Conservation (phyloP, 2,329 filamentous ascomycete species). For the Claviceps fusiformis region DNA sequence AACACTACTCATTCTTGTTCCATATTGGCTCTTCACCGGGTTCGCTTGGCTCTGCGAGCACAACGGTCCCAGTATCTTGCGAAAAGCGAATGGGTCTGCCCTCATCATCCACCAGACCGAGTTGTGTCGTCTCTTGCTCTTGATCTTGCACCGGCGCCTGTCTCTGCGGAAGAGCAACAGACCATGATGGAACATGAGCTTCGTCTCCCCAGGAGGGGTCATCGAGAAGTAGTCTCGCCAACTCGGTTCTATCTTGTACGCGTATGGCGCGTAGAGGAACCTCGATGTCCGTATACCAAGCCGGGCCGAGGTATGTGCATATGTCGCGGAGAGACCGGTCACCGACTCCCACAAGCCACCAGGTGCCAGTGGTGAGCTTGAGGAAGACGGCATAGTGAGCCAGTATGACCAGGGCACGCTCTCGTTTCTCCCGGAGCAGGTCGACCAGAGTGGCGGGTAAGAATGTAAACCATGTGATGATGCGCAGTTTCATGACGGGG, state of each 20-base stretch:
- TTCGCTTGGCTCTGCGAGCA: conserved; percentile 1
- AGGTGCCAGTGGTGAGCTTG: conserved; percentile 28
- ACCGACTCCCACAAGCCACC: conserved; percentile 37
- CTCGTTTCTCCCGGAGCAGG: conserved; percentile 26
- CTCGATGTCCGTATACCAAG: conserved; percentile 19
- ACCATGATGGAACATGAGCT: too few relatives aligned
- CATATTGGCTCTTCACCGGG: conserved; percentile 2
- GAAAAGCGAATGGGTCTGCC: background rate
- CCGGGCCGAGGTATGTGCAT: conserved; percentile 21
- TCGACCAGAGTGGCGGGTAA: conserved; percentile 30
- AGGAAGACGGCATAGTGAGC: conserved; percentile 39
- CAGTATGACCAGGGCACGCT: conserved; percentile 36
- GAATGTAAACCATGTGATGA: conserved; percentile 41
- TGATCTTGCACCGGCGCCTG: background rate
- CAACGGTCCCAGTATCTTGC: background rate
- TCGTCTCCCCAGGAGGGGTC: too few relatives aligned
- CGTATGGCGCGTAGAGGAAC: conserved; percentile 23
- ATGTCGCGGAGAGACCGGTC: conserved; percentile 33
- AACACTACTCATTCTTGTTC: background rate
- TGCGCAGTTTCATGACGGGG: conserved; percentile 31
- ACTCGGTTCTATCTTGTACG: conserved; percentile 18
- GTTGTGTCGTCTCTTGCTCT: background rate
- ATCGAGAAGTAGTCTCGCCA: conserved; percentile 16
- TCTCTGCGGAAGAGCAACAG: background rate
- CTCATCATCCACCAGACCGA: conserved; percentile 7